Percentiles rank a stretch among this genome's conserved stretches.
Evolutionary conservation across 1,139 yeast genomes (phyloP).

Genomic region (Hemisphaericaspora subhashii): DNA sequence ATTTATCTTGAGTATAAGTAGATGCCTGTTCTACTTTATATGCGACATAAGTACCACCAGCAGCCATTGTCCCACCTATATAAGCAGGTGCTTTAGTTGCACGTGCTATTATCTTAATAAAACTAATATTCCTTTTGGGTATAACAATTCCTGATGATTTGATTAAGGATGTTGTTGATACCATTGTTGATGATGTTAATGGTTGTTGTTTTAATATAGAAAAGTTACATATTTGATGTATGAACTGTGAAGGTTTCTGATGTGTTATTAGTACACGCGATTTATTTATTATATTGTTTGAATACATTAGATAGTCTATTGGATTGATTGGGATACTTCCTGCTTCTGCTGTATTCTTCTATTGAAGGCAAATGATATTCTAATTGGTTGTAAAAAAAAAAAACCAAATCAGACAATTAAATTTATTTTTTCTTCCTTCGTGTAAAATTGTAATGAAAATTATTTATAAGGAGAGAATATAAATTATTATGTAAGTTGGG

Average conservation of each 20-base stretch:
- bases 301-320: constrained; percentile 1
- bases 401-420: too few species aligned
- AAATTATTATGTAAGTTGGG: too few species aligned
- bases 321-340: too few species aligned
- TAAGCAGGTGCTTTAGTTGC: constrained; percentile 70
- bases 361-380: too few species aligned
- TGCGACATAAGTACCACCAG: constrained; percentile 90
- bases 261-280: background rate
- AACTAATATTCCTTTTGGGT: constrained; percentile 33
- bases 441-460: too few species aligned
- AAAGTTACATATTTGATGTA: background rate
- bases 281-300: background rate
- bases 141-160: background rate
- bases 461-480: too few species aligned
- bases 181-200: background rate
- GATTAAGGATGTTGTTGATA: background rate
- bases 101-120: constrained; percentile 48
- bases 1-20: constrained; percentile 63
- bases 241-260: background rate
- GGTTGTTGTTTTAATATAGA: background rate
- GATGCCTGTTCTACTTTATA: constrained; percentile 90
- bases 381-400: too few species aligned
- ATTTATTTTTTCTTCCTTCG: too few species aligned
- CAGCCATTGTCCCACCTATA: constrained; percentile 87
- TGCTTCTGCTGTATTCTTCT: too few species aligned